phyloP scores from a whole-genome alignment of 2,329 filamentous ascomycete species.

The Alternaria ethzedia region DNA sequence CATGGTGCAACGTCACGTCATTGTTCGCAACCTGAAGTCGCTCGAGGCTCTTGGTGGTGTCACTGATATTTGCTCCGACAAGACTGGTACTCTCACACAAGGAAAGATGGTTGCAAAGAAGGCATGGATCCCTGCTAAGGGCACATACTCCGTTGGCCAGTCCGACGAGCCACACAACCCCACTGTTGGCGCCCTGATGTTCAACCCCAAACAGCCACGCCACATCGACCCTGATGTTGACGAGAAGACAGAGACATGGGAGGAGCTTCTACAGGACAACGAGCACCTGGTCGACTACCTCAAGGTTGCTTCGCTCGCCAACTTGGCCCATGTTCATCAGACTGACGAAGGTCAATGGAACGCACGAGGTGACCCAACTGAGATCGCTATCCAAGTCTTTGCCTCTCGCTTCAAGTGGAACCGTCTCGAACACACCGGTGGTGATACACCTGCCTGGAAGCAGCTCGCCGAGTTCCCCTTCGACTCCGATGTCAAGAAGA shows the following conservation, averaged over 20 bases:
- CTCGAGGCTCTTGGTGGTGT: slow-evolving; percentile 47
- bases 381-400: slow-evolving; percentile 77
- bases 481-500: slow-evolving; percentile 75
- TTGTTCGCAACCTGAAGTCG: slow-evolving; percentile 46
- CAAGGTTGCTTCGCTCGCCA: slow-evolving; percentile 47
- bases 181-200: slow-evolving; percentile 37
- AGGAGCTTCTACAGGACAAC: slow-evolving; percentile 37
- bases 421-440: neutral
- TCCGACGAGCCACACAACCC: slow-evolving; percentile 41
- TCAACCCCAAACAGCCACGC: slow-evolving; percentile 30
- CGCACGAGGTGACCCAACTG: slow-evolving; percentile 57
- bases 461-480: slow-evolving; percentile 71
- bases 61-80: slow-evolving; percentile 45
- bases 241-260: slow-evolving; percentile 25
- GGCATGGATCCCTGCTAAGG: slow-evolving; percentile 43
- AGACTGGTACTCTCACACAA: slow-evolving; percentile 44
- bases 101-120: slow-evolving; percentile 45
- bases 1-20: slow-evolving; percentile 45
- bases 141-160: slow-evolving; percentile 41
- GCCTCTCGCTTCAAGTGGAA: slow-evolving; percentile 68
- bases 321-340: neutral
- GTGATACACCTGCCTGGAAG: slow-evolving; percentile 28
- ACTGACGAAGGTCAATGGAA: slow-evolving; percentile 28
- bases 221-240: slow-evolving; percentile 40
- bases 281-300: slow-evolving; percentile 40